phyloP scores from a whole-genome alignment of 306 rosid genomes.

The Abrus precatorius region DNA sequence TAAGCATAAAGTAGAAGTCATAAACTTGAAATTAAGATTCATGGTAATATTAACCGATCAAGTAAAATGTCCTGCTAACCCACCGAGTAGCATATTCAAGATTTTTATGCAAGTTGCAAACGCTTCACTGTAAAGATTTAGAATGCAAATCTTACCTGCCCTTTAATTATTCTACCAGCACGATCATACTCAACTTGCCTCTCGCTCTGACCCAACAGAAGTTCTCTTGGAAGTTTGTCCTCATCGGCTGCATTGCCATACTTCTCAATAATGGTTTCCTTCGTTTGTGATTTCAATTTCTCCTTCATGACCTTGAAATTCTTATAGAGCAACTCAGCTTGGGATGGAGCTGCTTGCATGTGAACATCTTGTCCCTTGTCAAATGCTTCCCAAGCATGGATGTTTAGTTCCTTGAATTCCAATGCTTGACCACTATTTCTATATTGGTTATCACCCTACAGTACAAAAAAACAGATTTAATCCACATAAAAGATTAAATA shows the following conservation, averaged over 20 bases:
- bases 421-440: slow-evolving; percentile 53
- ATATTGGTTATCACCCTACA: slow-evolving; percentile 61
- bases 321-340: slow-evolving; percentile 55
- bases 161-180: slow-evolving; percentile 51
- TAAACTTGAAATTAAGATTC: not conserved
- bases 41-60: not conserved
- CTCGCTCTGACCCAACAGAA: slow-evolving; percentile 71
- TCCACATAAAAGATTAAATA: not conserved
- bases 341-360: slow-evolving; percentile 78
- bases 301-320: slow-evolving; percentile 66
- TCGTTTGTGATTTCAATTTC: slow-evolving; percentile 65
- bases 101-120: not conserved
- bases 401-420: slow-evolving; percentile 47
- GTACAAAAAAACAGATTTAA: not conserved
- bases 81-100: not conserved
- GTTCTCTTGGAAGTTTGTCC: slow-evolving; percentile 61
- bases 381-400: slow-evolving; percentile 53
- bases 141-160: slow-evolving; percentile 55
- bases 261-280: slow-evolving; percentile 54
- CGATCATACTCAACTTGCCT: slow-evolving; percentile 72
- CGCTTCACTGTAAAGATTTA: not conserved
- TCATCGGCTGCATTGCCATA: slow-evolving; percentile 50
- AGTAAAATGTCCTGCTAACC: not conserved
- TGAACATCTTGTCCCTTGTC: slow-evolving; percentile 69
- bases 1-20: not conserved